phyloP scores from a whole-genome alignment of 345 rosid species.

The Litchi chinensis region DNA sequence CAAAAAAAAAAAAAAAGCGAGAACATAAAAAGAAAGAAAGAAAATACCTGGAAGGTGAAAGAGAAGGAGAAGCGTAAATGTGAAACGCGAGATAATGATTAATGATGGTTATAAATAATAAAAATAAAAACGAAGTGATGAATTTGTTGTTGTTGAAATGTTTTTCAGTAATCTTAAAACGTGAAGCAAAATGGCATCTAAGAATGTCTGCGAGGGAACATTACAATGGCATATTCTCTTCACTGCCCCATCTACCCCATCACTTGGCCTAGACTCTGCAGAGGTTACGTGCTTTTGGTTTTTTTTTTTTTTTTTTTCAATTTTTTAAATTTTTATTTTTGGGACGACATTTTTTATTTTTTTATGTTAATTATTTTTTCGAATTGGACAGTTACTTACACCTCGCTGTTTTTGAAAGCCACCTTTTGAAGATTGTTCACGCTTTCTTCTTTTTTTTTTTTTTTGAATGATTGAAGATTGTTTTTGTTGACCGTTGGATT shows the following conservation, averaged over 20 bases:
- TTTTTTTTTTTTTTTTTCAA: not conserved
- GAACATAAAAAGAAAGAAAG: not conserved
- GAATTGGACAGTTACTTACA: not conserved
- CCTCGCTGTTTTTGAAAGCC: not conserved
- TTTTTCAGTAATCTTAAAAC: conserved; percentile 7
- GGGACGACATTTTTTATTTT: not conserved
- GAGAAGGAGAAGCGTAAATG: conserved; percentile 16
- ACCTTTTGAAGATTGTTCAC: not conserved
- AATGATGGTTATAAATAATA: not conserved
- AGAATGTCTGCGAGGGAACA: conserved; percentile 28
- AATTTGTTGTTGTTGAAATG: not conserved
- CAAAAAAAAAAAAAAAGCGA: not conserved
- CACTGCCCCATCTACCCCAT: conserved; percentile 17
- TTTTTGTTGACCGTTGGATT: conserved; percentile 1
- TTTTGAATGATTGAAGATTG: too few relatives aligned
- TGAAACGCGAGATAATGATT: not conserved
- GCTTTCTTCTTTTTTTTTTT: too few relatives aligned
- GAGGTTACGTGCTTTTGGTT: not conserved
- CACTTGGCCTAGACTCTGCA: not conserved
- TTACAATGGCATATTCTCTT: conserved; percentile 35
- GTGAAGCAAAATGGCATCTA: conserved; percentile 29
- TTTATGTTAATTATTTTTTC: not conserved
- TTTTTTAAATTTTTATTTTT: too few relatives aligned
- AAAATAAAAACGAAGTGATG: not conserved
- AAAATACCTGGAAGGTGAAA: not conserved